phyloP scores from a whole-genome alignment of 75 land plant genomes.

The Ceratopteris richardii region DNA sequence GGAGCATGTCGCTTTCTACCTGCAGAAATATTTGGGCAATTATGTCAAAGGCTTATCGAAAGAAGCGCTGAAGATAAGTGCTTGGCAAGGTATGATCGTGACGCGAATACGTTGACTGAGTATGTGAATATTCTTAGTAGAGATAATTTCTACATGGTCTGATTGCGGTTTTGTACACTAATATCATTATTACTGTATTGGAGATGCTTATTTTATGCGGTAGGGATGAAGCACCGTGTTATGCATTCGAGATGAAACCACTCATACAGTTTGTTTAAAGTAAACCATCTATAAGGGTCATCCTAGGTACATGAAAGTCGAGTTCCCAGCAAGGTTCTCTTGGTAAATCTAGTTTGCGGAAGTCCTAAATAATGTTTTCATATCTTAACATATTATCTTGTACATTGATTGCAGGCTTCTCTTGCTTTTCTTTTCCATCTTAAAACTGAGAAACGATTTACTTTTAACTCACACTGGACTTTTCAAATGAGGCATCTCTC shows the following conservation, averaged over 20 bases:
- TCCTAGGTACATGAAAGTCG: too few species aligned
- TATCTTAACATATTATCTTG: too few species aligned
- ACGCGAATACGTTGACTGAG: too few species aligned
- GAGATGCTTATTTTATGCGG: neutral
- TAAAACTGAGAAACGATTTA: too few species aligned
- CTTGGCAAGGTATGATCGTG: conserved; percentile 64
- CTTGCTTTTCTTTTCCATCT: too few species aligned
- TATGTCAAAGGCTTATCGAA: conserved; percentile 81
- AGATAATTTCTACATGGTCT: neutral
- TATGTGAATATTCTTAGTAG: too few species aligned
- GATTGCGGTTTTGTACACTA: neutral
- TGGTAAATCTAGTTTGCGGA: neutral
- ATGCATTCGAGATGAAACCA: too few species aligned
- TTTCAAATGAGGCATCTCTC: too few species aligned
- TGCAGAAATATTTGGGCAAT: conserved; percentile 93
- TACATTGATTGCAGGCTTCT: too few species aligned
- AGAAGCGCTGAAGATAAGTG: conserved; percentile 93
- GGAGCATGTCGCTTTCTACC: conserved; percentile 77
- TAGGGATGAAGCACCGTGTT: neutral
- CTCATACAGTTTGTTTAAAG: neutral
- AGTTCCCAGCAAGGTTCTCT: too few species aligned
- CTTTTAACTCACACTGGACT: too few species aligned
- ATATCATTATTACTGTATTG: neutral
- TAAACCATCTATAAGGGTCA: neutral
- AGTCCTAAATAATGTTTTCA: neutral